Evolutionary conservation across 306 rosid genomes (phyloP).

Genomic region (Alnus rubra): DNA sequence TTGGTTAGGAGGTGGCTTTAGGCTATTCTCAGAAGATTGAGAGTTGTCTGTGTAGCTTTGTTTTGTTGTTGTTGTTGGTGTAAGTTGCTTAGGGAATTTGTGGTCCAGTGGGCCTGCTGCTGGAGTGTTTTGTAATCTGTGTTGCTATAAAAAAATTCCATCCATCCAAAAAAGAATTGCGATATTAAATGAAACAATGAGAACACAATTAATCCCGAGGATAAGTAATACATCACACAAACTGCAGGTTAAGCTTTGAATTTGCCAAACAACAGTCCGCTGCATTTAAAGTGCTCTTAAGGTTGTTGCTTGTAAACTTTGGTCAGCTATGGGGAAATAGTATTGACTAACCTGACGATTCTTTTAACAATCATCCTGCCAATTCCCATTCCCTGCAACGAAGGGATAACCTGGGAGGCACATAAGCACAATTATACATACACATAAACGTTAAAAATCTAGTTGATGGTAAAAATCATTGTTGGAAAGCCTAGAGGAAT

Average conservation of each 20-base stretch:
- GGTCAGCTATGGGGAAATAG: conserved; percentile 3
- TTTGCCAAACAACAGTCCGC: neutral
- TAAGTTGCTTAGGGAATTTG: no score
- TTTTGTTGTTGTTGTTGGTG: no score
- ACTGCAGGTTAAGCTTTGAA: no score
- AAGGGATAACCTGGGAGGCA: conserved; percentile 70
- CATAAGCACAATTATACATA: conserved; percentile 34
- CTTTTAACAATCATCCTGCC: conserved; percentile 68
- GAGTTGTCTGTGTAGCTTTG: no score
- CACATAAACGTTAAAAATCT: conserved; percentile 22
- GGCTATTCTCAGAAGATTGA: no score
- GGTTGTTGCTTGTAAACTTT: neutral
- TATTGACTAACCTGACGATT: conserved; percentile 53
- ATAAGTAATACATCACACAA: neutral
- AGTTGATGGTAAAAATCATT: conserved; percentile 4
- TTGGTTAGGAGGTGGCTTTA: no score
- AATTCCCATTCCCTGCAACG: conserved; percentile 73
- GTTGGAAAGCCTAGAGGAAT: conserved; percentile 3
- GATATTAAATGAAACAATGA: neutral
- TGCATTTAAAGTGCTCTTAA: neutral
- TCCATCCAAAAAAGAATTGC: no score
- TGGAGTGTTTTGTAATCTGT: no score
- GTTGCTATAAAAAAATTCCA: no score
- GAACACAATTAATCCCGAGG: neutral
- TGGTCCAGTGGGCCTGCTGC: no score